These are phyloP conservation scores for Neonectria neomacrospora DNA, from an alignment of 2,329 filamentous ascomycete species.

Conservation along the genomic window DNA sequence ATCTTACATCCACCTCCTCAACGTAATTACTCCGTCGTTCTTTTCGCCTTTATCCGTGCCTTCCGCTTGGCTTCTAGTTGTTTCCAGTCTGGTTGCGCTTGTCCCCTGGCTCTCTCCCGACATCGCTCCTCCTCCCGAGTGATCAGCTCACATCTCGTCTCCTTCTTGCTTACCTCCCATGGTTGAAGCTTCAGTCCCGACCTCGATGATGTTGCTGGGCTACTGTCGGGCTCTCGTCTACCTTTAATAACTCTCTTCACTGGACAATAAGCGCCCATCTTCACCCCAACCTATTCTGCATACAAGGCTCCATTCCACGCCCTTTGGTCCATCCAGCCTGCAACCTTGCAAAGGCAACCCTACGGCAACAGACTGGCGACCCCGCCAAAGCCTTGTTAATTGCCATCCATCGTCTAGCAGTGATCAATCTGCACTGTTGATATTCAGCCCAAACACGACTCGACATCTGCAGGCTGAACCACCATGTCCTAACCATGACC, in stretches of 20 bases:
- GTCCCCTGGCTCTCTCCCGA: background rate
- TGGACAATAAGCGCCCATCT: constrained; percentile 14
- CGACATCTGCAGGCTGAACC: constrained; percentile 35
- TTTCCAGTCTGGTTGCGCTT: constrained; percentile 2
- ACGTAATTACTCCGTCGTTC: constrained; percentile 3
- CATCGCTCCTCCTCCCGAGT: background rate
- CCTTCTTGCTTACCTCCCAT: constrained; percentile 34
- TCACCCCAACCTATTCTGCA: constrained; percentile 9
- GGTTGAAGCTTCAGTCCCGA: constrained; percentile 29
- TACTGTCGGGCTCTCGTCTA: constrained; percentile 34
- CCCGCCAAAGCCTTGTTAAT: constrained; percentile 38
- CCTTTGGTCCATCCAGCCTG: constrained; percentile 33
- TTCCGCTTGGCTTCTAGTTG: background rate
- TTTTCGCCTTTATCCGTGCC: background rate
- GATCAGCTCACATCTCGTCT: constrained; percentile 20
- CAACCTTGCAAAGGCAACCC: constrained; percentile 28
- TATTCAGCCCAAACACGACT: constrained; percentile 11
- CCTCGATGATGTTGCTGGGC: constrained; percentile 37
- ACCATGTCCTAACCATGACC: constrained; percentile 59
- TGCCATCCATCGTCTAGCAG: constrained; percentile 31
- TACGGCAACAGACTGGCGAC: constrained; percentile 19
- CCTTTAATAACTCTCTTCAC: constrained; percentile 26
- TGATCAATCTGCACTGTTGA: constrained; percentile 28
- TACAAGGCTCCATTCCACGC: constrained; percentile 18
- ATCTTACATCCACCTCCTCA: background rate